These are phyloP conservation scores for Podospora pseudocomata DNA, from an alignment of 495 filamentous ascomycete genomes.

Conservation along the genomic window DNA sequence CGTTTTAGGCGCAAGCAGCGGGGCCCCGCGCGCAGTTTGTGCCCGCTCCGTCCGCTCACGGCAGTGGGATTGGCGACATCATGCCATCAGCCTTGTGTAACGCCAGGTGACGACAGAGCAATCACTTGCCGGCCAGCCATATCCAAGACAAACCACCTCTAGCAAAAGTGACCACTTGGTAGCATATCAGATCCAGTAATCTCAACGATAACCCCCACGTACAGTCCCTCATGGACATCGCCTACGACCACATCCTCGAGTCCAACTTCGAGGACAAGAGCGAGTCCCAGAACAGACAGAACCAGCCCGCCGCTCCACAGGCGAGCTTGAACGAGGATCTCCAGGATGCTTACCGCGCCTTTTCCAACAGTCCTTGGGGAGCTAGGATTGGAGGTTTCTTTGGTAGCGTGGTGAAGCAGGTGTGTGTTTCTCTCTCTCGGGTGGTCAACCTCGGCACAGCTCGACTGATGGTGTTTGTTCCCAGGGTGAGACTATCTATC, in stretches of 20 bases:
- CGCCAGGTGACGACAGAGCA: background rate
- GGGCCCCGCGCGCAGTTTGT: background rate
- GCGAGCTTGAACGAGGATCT: constrained; percentile 78
- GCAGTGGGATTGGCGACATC: constrained; percentile 12
- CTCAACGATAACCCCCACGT: constrained; percentile 11
- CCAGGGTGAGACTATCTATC: constrained; percentile 81
- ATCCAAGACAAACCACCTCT: constrained; percentile 3
- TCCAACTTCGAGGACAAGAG: constrained; percentile 62
- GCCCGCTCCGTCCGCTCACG: constrained; percentile 11
- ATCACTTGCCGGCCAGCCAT: background rate
- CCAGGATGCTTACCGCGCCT: constrained; percentile 90
- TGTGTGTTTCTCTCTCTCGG: constrained; percentile 30
- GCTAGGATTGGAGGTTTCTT: constrained; percentile 82
- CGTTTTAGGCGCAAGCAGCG: background rate
- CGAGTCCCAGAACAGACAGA: constrained; percentile 36
- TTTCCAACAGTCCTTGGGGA: constrained; percentile 89
- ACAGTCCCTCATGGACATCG: constrained; percentile 72
- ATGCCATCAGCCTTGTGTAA: constrained; percentile 20
- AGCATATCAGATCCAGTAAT: background rate
- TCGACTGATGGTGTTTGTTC: background rate
- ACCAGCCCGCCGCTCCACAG: constrained; percentile 48
- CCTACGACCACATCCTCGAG: constrained; percentile 96
- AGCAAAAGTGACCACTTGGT: background rate
- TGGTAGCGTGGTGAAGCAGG: constrained; percentile 84
- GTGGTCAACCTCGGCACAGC: background rate